These are phyloP conservation scores for Gilbertella persicaria DNA, from an alignment of 371 early-diverging fungal species.

Conservation along the genomic window DNA sequence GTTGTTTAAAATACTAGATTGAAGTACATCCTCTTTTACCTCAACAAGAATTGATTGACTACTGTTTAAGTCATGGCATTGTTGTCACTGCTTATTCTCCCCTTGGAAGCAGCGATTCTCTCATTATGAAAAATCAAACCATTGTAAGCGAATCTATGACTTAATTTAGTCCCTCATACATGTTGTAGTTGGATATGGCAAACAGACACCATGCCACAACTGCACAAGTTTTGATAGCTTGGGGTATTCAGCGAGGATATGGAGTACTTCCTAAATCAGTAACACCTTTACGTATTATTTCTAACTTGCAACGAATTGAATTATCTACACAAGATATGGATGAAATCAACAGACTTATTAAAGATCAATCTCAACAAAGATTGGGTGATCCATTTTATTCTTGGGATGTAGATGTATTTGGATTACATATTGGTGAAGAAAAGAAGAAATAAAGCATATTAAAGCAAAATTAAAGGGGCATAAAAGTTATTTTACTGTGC, in stretches of 20 bases:
- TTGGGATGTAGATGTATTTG: slow-evolving; percentile 23
- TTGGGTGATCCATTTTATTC: slow-evolving; percentile 18
- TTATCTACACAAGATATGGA: slow-evolving; percentile 19
- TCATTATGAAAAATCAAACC: slow-evolving; percentile 23
- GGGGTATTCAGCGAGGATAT: slow-evolving; percentile 64
- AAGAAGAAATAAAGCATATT: slow-evolving; percentile 3
- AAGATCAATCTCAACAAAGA: slow-evolving; percentile 7
- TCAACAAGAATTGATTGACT: slow-evolving; percentile 29
- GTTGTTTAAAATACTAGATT: slow-evolving; percentile 21
- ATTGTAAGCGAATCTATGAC: too few relatives aligned
- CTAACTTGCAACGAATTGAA: slow-evolving; percentile 28
- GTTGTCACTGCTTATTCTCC: slow-evolving; percentile 41
- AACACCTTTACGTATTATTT: slow-evolving; percentile 33
- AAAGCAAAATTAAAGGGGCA: too few relatives aligned
- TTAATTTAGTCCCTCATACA: too few relatives aligned
- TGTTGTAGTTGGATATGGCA: slow-evolving; percentile 54
- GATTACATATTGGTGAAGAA: slow-evolving; percentile 8
- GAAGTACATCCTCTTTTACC: slow-evolving; percentile 56
- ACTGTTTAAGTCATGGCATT: slow-evolving; percentile 30
- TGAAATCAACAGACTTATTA: slow-evolving; percentile 11
- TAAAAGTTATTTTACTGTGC: too few relatives aligned
- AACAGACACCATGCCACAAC: slow-evolving; percentile 59
- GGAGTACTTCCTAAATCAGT: slow-evolving; percentile 55
- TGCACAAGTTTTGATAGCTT: slow-evolving; percentile 74
- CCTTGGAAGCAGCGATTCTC: slow-evolving; percentile 36